phyloP scores from a whole-genome alignment of 2,329 filamentous ascomycete genomes.

The Ceratocystiopsis sp. region DNA sequence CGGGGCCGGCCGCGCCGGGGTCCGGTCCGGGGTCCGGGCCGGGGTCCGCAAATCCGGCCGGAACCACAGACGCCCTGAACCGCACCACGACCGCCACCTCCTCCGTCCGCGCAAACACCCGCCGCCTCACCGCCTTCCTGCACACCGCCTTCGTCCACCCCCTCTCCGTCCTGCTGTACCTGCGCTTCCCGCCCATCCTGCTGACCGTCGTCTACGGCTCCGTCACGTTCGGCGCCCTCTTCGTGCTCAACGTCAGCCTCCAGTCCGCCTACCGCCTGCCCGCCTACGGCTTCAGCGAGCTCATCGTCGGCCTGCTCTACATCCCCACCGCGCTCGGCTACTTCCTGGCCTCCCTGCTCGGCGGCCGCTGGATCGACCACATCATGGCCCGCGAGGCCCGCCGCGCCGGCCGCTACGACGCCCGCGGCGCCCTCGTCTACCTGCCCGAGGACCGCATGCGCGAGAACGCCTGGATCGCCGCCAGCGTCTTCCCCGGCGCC shows the following conservation, averaged over 20 bases:
- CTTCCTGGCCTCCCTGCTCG: conserved; percentile 47
- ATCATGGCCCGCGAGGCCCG: conserved; percentile 66
- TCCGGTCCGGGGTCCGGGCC: background rate
- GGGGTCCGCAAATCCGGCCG: conserved; percentile 1
- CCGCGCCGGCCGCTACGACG: conserved; percentile 52
- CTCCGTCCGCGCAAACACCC: conserved; percentile 38
- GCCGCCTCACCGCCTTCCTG: conserved; percentile 31
- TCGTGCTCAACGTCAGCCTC: conserved; percentile 61
- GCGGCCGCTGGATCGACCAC: conserved; percentile 60
- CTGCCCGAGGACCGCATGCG: conserved; percentile 68
- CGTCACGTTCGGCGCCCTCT: conserved; percentile 59
- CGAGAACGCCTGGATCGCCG: conserved; percentile 66
- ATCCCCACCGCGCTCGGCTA: conserved; percentile 63
- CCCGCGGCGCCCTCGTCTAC: conserved; percentile 46
- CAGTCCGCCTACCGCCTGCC: conserved; percentile 48
- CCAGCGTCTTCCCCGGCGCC: conserved; percentile 50
- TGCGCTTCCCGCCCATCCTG: conserved; percentile 57
- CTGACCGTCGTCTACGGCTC: conserved; percentile 58
- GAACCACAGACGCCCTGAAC: conserved; percentile 13
- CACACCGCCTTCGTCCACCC: conserved; percentile 55
- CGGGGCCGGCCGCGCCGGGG: background rate
- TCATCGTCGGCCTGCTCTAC: conserved; percentile 60
- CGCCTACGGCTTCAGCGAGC: conserved; percentile 52
- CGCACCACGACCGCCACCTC: conserved; percentile 43
- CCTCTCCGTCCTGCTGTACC: conserved; percentile 49